Conservation (phyloP, 73 alveolate genomes). For the Symbiodinium natans region DNA sequence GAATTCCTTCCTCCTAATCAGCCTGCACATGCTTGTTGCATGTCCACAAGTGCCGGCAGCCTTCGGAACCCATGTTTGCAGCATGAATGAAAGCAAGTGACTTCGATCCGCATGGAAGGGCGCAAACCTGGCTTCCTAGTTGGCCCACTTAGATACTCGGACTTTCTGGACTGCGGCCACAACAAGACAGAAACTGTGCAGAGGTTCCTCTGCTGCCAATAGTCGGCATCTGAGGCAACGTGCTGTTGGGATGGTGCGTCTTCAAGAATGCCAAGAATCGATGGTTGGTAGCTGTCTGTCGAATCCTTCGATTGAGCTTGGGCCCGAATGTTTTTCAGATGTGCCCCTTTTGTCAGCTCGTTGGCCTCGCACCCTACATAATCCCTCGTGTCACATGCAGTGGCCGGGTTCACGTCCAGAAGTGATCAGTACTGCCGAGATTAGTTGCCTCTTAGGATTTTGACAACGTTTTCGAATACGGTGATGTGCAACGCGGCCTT, state of each 20-base stretch:
- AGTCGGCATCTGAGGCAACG: constrained; percentile 19
- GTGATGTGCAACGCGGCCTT: constrained; percentile 86
- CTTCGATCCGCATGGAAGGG: background rate
- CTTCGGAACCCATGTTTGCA: no score
- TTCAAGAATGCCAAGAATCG: constrained; percentile 53
- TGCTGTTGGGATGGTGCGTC: constrained; percentile 52
- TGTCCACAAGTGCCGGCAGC: no score
- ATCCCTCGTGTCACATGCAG: no score
- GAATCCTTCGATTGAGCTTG: constrained; percentile 54
- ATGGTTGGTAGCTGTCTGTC: constrained; percentile 63
- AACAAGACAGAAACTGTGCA: background rate
- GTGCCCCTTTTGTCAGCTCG: no score
- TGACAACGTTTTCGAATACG: constrained; percentile 73
- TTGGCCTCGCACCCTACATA: no score
- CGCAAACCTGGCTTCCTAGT: constrained; percentile 76
- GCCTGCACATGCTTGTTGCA: no score
- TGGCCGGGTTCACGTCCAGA: no score
- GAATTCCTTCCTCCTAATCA: no score
- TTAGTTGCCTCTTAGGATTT: constrained; percentile 11
- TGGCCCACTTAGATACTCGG: constrained; percentile 84
- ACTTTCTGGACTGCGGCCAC: background rate
- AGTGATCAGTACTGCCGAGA: no score
- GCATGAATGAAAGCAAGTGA: no score
- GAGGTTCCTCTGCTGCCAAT: no score
- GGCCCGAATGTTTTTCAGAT: no score